Evolutionary conservation across 2,329 filamentous ascomycete species (phyloP), one percentile per base, ranked within the genome.

Genomic region (Aspergillus alliaceus): DNA sequence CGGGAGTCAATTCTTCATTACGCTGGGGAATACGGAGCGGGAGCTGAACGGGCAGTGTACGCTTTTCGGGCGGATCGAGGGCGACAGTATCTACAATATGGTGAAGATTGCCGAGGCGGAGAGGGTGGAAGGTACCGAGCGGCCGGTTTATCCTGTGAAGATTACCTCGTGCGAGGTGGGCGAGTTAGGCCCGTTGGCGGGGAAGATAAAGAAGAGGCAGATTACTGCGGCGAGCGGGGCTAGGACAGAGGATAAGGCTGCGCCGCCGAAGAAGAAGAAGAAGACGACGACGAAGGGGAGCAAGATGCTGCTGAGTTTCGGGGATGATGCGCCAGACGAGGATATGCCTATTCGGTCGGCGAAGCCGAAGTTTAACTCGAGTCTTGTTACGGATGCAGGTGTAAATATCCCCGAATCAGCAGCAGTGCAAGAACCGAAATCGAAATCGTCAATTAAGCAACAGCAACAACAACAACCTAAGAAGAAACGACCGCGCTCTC

Each of bases 1-100:
- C 77, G 90, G 91, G 32, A 96, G 91, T 73, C 95, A 99, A 75
- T 98, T 98, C 81, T 99, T 99, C 79, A 88, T 99, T 60, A 98
- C 95, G 0, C 77, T 99, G 53, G 92, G 86, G 61, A 80, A 81
- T 54, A 92, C 89, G 70, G 82, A 93, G 24, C 87, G 91, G 25
- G 92, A 98, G 79, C 74, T 99, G 68, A 91, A 89, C 65, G 90
- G 89, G 51, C 91, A 90, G 76, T 97, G 97, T 74, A 98, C 95
- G 0, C 79, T 98, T 73, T 98, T 99, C 79, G 95, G 95, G 18
- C 83, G 95, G 56, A 84, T 99, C 44, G 91, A 90, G 34, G 95
- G 93, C 27, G 91, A 98, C 63, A 97, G 93, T 15, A 95, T 99
- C 54, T 99, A 96, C 78, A 98, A 97, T 73, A 75, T 99, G 69